Base-by-base conservation (phyloP, 495 filamentous ascomycete species). In the Evernia prunastri region DNA sequence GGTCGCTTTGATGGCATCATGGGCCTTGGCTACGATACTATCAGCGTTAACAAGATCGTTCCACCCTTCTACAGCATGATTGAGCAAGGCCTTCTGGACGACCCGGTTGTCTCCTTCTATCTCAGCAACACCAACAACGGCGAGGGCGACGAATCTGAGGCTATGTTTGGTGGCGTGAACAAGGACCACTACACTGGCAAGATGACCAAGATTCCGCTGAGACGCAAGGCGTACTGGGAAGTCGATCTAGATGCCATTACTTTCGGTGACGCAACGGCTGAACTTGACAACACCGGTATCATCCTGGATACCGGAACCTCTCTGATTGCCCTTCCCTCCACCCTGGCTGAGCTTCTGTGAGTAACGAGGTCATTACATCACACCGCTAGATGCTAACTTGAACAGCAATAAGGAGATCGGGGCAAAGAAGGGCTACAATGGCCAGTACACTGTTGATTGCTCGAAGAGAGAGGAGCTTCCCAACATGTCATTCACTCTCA, bases 171-270 rank as follows among this genome's bases (percentile, higher is more conserved):
- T 77, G 95, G 95, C 71, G 80, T 97, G 63, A 86, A 97, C 76
- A 79, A 91, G 76, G 78, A 79, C 71, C 90, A 90, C 80, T 97
- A 91, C 82, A 87, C 82, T 37, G 95, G 95, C 69, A 87, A 97
- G 76, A 81, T 99, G 71, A 90, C 86, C 65, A 92, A 89, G 72
- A 91, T 99, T 67, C 93, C 93, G 57, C 85, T 99, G 67, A 87
- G 94, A 74, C 90, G 95, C 72, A 97, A 97, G 87, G 95, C 95
- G 45, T 99, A 99, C 83, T 99, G 95, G 95, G 95, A 99, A 82
- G 93, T 97, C 33, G 92, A 97, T 68, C 86, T 97, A 66, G 89
- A 97, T 71, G 80, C 90, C 54, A 92, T 99, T 78, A 84, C 86
- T 56, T 93, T 96, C 66, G 95, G 94, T 65, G 82, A 89, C 23